These are phyloP conservation scores for Clarireedia homoeocarpa DNA, from an alignment of 2,329 filamentous ascomycete genomes.

Conservation along the genomic window DNA sequence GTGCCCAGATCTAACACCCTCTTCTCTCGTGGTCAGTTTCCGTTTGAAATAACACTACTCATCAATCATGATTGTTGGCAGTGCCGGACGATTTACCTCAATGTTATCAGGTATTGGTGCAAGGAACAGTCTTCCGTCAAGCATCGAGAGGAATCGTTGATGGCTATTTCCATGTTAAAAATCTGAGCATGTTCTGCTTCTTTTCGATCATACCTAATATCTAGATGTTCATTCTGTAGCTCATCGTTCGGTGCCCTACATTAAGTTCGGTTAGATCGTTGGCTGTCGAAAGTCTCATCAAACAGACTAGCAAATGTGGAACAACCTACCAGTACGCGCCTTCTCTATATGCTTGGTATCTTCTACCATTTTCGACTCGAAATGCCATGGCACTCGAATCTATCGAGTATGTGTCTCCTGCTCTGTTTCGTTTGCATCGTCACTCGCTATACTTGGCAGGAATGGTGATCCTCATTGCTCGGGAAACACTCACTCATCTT, in stretches of 20 bases:
- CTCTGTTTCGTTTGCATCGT: not conserved
- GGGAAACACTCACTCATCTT: conserved; percentile 5
- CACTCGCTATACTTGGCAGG: not conserved
- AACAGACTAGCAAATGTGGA: not conserved
- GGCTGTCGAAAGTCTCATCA: not conserved
- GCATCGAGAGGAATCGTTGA: conserved; percentile 21
- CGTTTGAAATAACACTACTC: not conserved
- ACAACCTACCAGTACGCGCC: conserved; percentile 30
- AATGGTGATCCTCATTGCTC: not conserved
- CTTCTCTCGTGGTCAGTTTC: not conserved
- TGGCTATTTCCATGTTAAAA: conserved; percentile 22
- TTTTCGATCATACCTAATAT: conserved; percentile 15
- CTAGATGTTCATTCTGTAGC: conserved; percentile 24
- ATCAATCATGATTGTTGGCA: not conserved
- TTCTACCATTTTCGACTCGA: conserved; percentile 38
- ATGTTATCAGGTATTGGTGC: conserved; percentile 27
- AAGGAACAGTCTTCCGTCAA: conserved; percentile 21
- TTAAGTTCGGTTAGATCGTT: not conserved
- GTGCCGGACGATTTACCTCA: conserved; percentile 10
- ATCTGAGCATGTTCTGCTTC: not conserved
- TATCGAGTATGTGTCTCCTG: conserved; percentile 28
- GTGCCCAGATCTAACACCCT: conserved; percentile 27
- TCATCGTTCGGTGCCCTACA: conserved; percentile 28
- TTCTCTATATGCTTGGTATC: conserved; percentile 40
- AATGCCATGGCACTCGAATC: conserved; percentile 26